These are phyloP conservation scores for Melaleuca quinquenervia DNA, from an alignment of 345 rosid genomes.

Conservation along the genomic window DNA sequence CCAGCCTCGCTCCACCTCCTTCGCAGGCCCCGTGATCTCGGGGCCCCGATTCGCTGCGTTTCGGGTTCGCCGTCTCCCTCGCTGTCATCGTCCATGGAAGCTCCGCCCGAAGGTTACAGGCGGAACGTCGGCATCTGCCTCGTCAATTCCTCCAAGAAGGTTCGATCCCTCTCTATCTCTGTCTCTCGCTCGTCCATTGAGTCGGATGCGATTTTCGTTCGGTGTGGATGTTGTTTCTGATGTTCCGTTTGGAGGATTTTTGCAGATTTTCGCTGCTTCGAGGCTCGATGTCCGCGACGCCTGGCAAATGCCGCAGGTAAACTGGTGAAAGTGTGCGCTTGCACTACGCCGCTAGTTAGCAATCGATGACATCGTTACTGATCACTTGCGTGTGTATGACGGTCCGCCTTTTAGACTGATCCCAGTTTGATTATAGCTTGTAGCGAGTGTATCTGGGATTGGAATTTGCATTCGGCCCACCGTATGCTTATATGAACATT, in stretches of 20 bases:
- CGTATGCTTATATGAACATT: background rate
- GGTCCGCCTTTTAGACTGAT: background rate
- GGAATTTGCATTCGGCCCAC: background rate
- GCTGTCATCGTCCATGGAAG: conserved; percentile 52
- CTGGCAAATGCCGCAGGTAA: conserved; percentile 99
- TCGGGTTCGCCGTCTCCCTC: conserved; percentile 1
- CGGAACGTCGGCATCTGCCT: conserved; percentile 37
- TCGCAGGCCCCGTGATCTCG: background rate
- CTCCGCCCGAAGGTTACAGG: conserved; percentile 43
- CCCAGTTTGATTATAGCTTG: background rate
- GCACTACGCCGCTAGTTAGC: background rate
- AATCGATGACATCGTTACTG: background rate
- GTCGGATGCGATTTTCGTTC: background rate
- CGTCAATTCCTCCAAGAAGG: conserved; percentile 70
- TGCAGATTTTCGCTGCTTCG: conserved; percentile 80
- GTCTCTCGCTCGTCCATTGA: background rate
- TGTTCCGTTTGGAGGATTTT: background rate
- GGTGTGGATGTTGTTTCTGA: background rate
- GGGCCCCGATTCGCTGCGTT: background rate
- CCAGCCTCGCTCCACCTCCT: conserved; percentile 12
- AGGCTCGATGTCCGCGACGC: conserved; percentile 78
- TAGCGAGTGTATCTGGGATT: background rate
- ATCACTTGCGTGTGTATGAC: background rate
- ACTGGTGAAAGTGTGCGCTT: background rate
- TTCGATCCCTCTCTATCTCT: background rate